Percentiles rank a stretch among this genome's conserved stretches.
Conservation (phyloP, 1,284 basidiomycete species). For the Rhodotorula sp. region DNA sequence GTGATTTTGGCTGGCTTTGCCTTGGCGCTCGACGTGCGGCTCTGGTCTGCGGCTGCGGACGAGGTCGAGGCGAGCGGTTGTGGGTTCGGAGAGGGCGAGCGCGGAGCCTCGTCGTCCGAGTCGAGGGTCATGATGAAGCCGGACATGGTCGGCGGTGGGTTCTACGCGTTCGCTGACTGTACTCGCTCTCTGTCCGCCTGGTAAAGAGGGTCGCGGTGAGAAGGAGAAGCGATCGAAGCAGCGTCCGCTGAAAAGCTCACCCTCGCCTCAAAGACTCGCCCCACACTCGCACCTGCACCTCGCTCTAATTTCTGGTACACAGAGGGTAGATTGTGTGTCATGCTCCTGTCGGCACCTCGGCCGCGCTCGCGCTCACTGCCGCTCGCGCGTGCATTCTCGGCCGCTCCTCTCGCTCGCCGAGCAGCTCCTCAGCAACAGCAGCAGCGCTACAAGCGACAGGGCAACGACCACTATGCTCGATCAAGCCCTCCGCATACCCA, state of each 20-base stretch:
- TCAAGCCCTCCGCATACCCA: background rate
- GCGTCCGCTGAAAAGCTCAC: background rate
- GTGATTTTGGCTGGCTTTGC: slow-evolving; percentile 11
- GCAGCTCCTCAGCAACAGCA: too few species aligned
- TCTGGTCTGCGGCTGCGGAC: slow-evolving; percentile 8
- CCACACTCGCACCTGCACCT: background rate
- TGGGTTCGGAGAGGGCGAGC: slow-evolving; percentile 29
- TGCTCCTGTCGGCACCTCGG: too few species aligned
- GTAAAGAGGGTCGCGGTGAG: background rate
- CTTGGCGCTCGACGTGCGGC: background rate
- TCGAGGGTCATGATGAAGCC: slow-evolving; percentile 79
- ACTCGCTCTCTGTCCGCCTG: background rate
- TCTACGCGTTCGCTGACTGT: background rate
- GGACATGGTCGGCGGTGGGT: slow-evolving; percentile 35
- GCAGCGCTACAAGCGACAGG: too few species aligned
- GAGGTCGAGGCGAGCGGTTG: background rate
- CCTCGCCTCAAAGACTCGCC: too few species aligned
- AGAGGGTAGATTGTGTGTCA: too few species aligned
- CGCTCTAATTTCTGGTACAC: too few species aligned
- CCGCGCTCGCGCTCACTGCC: too few species aligned
- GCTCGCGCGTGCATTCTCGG: too few species aligned
- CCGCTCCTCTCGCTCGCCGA: too few species aligned
- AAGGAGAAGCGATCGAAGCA: background rate
- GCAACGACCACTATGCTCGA: too few species aligned
- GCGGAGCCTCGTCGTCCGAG: slow-evolving; percentile 63